Evolutionary conservation across 352 stramenopile species (phyloP).

Genomic region (Phytophthora fragariae): DNA sequence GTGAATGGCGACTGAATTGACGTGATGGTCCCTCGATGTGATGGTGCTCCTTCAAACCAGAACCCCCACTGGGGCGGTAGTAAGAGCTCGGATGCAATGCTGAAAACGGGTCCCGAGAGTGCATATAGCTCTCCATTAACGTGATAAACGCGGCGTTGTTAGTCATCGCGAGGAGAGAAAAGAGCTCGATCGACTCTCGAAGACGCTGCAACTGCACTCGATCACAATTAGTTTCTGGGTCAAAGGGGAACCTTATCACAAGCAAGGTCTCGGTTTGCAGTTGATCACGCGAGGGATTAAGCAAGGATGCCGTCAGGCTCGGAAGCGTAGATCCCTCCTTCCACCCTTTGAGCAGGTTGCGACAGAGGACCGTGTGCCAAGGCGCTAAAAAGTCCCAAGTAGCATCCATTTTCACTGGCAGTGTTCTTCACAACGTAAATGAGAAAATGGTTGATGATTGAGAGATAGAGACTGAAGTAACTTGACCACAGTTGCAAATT

Average conservation of each 20-base stretch:
- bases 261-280: neutral
- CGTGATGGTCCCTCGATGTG: neutral
- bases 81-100: neutral
- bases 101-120: neutral
- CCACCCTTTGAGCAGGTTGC: neutral
- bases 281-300: neutral
- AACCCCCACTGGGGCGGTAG: neutral
- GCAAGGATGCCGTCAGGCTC: neutral
- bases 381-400: neutral
- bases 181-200: neutral
- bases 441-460: too few relatives aligned
- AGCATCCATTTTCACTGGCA: neutral
- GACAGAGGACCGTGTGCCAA: neutral
- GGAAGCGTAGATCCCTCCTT: neutral
- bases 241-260: neutral
- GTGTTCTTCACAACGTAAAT: neutral
- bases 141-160: neutral
- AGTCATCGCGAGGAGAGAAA: neutral
- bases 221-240: neutral
- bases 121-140: neutral
- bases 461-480: too few relatives aligned
- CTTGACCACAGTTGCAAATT: too few relatives aligned
- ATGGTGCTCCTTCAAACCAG: neutral
- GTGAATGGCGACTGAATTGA: neutral
- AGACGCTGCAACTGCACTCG: neutral